Evolutionary conservation across 2,329 filamentous ascomycete genomes (phyloP).

Genomic region (Cryphonectria parasitica): DNA sequence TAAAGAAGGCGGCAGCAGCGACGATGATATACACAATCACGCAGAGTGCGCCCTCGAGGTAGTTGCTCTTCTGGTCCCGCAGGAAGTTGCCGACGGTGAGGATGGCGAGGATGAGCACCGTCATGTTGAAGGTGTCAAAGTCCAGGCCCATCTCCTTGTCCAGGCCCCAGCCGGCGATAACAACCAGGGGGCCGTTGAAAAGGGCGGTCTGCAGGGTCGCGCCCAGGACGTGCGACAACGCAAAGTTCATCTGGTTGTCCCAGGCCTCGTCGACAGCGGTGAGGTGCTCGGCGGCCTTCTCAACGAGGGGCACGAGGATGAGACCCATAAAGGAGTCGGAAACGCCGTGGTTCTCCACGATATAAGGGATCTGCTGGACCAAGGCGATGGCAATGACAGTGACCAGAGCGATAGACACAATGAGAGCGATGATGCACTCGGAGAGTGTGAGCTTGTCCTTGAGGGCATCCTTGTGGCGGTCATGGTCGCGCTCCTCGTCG

Average conservation of each 20-base stretch:
- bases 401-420: conserved; percentile 42
- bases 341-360: conserved; percentile 28
- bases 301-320: conserved; percentile 79
- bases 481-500: conserved; percentile 49
- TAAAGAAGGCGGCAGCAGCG: conserved; percentile 61
- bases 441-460: conserved; percentile 63
- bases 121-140: conserved; percentile 86
- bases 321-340: conserved; percentile 56
- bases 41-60: conserved; percentile 82
- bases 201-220: conserved; percentile 88
- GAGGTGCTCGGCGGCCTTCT: conserved; percentile 85
- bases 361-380: conserved; percentile 61
- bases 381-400: conserved; percentile 56
- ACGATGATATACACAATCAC: conserved; percentile 69
- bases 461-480: conserved; percentile 51
- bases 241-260: conserved; percentile 83
- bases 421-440: conserved; percentile 60
- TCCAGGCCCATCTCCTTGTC: conserved; percentile 73
- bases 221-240: conserved; percentile 82
- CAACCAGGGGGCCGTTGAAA: conserved; percentile 81
- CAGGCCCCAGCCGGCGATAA: conserved; percentile 83
- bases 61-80: conserved; percentile 86
- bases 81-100: conserved; percentile 87
- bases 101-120: conserved; percentile 80
- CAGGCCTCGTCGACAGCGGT: conserved; percentile 85